A percentile compares a stretch with the other conserved stretches of the same genome.
Evolutionary conservation across 78 protist species (phyloP).

Genomic region (Cyanophora paradoxa): DNA sequence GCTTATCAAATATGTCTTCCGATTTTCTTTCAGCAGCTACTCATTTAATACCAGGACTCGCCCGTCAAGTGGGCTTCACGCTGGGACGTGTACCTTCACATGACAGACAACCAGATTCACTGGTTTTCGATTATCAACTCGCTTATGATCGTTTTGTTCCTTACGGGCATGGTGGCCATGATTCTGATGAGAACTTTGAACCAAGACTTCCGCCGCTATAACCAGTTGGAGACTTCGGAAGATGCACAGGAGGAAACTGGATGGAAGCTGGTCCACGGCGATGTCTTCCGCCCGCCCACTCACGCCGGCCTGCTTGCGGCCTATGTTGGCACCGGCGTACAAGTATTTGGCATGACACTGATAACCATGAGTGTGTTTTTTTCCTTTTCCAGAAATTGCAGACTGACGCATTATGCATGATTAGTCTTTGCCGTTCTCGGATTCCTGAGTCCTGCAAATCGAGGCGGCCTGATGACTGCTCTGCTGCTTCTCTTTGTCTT

Average conservation of each 20-base stretch:
- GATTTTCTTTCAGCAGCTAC: neutral
- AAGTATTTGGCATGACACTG: conserved; percentile 70
- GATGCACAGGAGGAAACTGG: conserved; percentile 80
- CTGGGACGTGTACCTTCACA: conserved; percentile 87
- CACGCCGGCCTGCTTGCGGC: conserved; percentile 63
- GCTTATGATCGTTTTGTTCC: conserved; percentile 82
- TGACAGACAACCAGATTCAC: conserved; percentile 52
- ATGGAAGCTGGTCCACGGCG: conserved; percentile 97
- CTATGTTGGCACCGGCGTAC: conserved; percentile 79
- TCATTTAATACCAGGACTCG: neutral
- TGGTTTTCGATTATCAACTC: conserved; percentile 95
- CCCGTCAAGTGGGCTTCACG: conserved; percentile 81
- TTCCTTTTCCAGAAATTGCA: too few species aligned
- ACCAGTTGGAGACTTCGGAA: conserved; percentile 6
- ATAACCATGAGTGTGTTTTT: conserved; percentile 50
- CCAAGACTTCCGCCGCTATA: conserved; percentile 37
- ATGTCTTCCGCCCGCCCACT: conserved; percentile 92
- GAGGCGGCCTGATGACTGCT: conserved; percentile 81
- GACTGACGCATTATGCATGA: neutral
- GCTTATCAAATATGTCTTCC: neutral
- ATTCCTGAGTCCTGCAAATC: conserved; percentile 90
- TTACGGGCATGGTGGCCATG: conserved; percentile 90
- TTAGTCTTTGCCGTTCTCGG: conserved; percentile 82
- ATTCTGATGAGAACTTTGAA: conserved; percentile 84
- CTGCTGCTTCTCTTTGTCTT: conserved; percentile 80